phyloP scores from a whole-genome alignment of 2,329 filamentous ascomycete genomes.

The Sphaerostilbella broomeana region DNA sequence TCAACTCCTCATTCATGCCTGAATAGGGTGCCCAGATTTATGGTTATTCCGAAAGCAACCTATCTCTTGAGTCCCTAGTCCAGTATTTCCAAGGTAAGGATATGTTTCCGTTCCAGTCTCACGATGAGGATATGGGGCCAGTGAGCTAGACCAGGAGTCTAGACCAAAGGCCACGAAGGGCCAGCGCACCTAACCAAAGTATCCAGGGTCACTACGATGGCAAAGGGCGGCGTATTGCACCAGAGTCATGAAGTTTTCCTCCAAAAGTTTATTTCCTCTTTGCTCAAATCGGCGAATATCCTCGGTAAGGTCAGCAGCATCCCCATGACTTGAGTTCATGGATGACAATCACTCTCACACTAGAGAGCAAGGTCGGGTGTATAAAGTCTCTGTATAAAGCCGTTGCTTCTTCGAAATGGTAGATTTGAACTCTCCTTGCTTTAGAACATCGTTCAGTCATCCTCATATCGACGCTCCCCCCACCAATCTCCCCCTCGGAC shows the following conservation, averaged over 20 bases:
- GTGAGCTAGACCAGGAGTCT: not conserved
- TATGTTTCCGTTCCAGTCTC: not conserved
- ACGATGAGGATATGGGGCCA: not conserved
- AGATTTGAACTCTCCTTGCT: too few species aligned
- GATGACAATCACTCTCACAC: too few species aligned
- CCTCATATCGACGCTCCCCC: not conserved
- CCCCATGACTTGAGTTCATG: too few species aligned
- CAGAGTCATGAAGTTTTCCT: not conserved
- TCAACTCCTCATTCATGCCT: not conserved
- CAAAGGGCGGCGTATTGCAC: not conserved
- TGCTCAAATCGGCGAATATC: too few species aligned
- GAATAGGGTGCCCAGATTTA: not conserved
- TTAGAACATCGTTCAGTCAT: too few species aligned
- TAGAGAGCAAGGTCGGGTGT: not conserved
- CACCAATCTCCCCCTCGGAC: not conserved
- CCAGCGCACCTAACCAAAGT: too few species aligned
- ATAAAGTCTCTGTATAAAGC: too few species aligned
- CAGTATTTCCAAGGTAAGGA: not conserved
- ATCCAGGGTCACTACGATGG: too few species aligned
- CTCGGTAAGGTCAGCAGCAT: too few species aligned
- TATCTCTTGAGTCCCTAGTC: not conserved
- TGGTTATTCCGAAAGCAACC: not conserved
- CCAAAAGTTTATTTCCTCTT: not conserved
- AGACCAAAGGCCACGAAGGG: too few species aligned
- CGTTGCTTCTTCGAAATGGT: too few species aligned